Evolutionary conservation across 2,329 filamentous ascomycete species (phyloP), one percentile per base, ranked within the genome.

Genomic region (Dryadomyces quercivorus): DNA sequence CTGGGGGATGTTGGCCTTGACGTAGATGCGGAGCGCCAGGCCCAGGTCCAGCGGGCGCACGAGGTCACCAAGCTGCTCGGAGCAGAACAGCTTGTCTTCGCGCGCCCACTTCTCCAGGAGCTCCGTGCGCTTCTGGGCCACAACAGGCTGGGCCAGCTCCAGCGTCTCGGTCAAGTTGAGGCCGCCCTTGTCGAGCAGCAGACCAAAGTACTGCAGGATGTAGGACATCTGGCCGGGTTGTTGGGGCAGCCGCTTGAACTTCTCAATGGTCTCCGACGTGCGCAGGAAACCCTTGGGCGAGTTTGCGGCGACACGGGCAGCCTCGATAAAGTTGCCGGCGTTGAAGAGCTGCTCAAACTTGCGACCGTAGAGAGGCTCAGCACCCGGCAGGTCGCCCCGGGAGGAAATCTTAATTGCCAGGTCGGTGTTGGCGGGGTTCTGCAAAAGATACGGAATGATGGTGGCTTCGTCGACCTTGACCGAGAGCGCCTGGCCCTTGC

Each of bases 41-140:
- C 85, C 85, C 64, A 95, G 76, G 66, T 98, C 93, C 63, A 96
- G 89, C 20, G 86, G 79, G 50, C 93, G 87, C 51, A 97, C 87
- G 63, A 95, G 82, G 68, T 98, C 94, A 73, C 93, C 93, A 51
- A 98, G 81, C 70, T 96, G 88, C 73, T 98, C 93, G 0, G 93
- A 97, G 72, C 87, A 91, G 68, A 94, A 88, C 46, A 98, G 79
- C 76, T 98, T 98, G 70, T 89, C 86, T 72, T 97, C 93, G 65
- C 86, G 86, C 69, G 97, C 80, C 94, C 94, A 98, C 72, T 98
- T 98, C 72, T 97, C 93, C 31, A 98, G 80, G 26, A 98, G 75
- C 66, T 97, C 89, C 73, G 96, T 97, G 60, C 93, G 84, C 69
- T 91, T 93, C 70, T 98, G 93, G 55, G 86, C 83, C 56, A 98